Conservation (phyloP, 306 rosid genomes). For the Pueraria montana region DNA sequence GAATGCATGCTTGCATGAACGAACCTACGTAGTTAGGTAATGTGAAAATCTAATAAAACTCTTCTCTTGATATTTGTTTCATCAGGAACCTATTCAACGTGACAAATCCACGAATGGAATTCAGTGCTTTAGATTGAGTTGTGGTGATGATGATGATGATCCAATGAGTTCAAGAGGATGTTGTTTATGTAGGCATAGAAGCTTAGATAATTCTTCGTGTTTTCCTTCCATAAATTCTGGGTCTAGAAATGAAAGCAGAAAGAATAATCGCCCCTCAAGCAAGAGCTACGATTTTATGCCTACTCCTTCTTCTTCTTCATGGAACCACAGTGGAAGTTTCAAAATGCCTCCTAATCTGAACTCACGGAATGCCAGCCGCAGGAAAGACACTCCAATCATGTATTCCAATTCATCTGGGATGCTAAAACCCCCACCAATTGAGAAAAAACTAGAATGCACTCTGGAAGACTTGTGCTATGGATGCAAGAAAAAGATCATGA, state of each 20-base stretch:
- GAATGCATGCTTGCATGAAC: conserved; percentile 31
- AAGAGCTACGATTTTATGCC: conserved; percentile 32
- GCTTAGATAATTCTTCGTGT: conserved; percentile 39
- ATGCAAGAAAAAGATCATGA: conserved; percentile 73
- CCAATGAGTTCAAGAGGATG: conserved; percentile 24
- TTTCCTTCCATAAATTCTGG: conserved; percentile 36
- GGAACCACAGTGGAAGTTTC: conserved; percentile 13
- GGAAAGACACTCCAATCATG: conserved; percentile 63
- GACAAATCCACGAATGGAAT: conserved; percentile 43
- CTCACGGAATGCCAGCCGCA: conserved; percentile 39
- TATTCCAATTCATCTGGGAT: conserved; percentile 84
- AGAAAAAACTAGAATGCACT: conserved; percentile 80
- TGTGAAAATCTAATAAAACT: not conserved
- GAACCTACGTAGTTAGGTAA: not conserved
- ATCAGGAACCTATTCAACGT: conserved; percentile 20
- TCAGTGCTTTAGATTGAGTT: conserved; percentile 43
- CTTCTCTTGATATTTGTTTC: not conserved
- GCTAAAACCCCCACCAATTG: conserved; percentile 73
- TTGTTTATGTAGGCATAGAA: conserved; percentile 40
- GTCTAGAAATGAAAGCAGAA: conserved; percentile 47
- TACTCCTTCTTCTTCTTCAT: conserved; percentile 14
- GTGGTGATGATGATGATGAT: not conserved
- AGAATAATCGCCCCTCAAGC: conserved; percentile 18
- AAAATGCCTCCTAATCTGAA: conserved; percentile 5
- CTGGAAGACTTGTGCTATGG: conserved; percentile 90